Evolutionary conservation across 2,329 filamentous ascomycete genomes (phyloP), one percentile per base, ranked within the genome.

Genomic region (Plenodomus biglobosus): DNA sequence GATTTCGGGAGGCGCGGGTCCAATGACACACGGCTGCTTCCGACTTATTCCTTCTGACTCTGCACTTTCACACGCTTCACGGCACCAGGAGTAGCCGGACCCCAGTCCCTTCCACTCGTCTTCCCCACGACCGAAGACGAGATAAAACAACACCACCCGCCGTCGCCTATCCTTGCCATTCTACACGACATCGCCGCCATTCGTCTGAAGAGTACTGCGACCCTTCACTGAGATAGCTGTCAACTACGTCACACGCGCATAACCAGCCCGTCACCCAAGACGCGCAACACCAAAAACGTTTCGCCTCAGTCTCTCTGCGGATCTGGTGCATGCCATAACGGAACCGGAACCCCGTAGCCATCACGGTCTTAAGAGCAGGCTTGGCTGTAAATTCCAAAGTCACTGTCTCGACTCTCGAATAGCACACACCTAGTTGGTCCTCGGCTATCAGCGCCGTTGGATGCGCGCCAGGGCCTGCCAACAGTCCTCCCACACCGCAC

Each of bases 41-140:
- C 66, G 66, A 64, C 50, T 63, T 65, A 42, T 66, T 62, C 55
- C 54, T 53, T 40, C n/a, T n/a, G n/a, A 38, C 40, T 38, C 27
- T 27, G 1, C 38, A 27, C 24, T 11, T 44, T 27, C 34, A 48
- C 41, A 16, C 35, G 30, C 39, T 56, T 50, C 52, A 56, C 54
- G 55, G 50, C 48, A 50, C 49, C 46, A 55, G 50, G 50, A 47
- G 46, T 48, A 46, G 37, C 46, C 46, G 46, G 46, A 52, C 54
- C 39, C 44, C 52, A 42, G 37, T 53, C 46, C 51, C 44, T 17
- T 48, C 38, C 40, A 42, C 47, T 53, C 43, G 45, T 35, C 49
- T 50, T 42, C 55, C 48, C 58, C 52, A 46, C 58, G 45, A 37
- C 39, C 22, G 40, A 32, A 15, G 27, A 32, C 27, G 44, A 20